Base-by-base conservation (phyloP, 2,329 filamentous ascomycete genomes). In the Exophiala calicioides region DNA sequence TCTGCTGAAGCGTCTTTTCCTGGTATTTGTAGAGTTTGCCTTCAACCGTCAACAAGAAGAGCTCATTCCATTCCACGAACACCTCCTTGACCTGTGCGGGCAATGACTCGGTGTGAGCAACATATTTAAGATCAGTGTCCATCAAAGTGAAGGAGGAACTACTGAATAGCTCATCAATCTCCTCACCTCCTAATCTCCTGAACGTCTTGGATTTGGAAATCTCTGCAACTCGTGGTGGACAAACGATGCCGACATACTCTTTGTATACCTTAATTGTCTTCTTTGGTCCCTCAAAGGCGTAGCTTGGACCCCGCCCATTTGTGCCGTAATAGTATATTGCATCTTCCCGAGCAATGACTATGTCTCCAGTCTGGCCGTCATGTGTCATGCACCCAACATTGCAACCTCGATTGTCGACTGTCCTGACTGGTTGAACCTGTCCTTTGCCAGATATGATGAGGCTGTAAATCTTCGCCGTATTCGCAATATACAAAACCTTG, bases 311-410 rank as follows among this genome's bases (percentile, higher is more conserved):
- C 49, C 90, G 81, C 0, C 91, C 91, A 49, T 93, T 86, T 1
- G 86, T 71, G 0, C 85, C 87, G 68, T 97, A 98, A 48, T 88
- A 90, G 69, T 97, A 97, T 43, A 98, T 86, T 5, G 91, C 93
- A 77, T 98, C 94, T 58, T 96, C 89, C 51, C 93, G 78, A 1
- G 86, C 93, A n/a, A 98, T 85, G 3, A 98, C 80, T 15, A 98
- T 84, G 56, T 96, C 88, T 4, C 86, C 88, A 0, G 83, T 86
- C 52, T 80, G 78, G 51, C 79, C 81, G 65, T 96, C 89, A 9
- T 91, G 77, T 0, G 89, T 87, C 88, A 98, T 95, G 67, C 94
- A 98, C 1, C 90, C 90, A n/a, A 95, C 82, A 8, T 81, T 90
- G 62, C 91, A 97, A 2, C 93, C 93, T 13, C 81, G 77, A 62